A percentile compares a stretch with the other conserved stretches of the same genome.
phyloP scores from a whole-genome alignment of 2,329 filamentous ascomycete genomes.

The Colletotrichum agaves region DNA sequence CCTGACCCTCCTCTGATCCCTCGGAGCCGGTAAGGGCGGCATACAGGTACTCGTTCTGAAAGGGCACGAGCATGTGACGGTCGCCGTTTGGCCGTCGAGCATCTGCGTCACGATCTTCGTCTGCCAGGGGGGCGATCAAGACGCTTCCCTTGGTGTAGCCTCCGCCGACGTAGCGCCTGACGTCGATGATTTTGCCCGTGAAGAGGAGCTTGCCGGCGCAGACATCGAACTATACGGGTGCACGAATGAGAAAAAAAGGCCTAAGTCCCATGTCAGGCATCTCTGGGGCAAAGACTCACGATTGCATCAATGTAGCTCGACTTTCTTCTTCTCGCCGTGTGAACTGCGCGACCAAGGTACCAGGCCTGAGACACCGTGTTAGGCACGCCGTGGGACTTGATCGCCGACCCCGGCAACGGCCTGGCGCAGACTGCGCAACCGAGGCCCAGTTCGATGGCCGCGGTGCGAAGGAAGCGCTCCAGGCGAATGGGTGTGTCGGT shows the following conservation, averaged over 20 bases:
- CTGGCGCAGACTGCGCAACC: conserved; percentile 49
- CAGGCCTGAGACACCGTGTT: conserved; percentile 49
- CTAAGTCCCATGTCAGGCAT: background rate
- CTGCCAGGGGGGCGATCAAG: conserved; percentile 45
- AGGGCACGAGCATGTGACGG: conserved; percentile 51
- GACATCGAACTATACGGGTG: conserved; percentile 38
- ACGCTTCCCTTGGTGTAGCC: conserved; percentile 55
- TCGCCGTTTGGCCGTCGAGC: conserved; percentile 35
- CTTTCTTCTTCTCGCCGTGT: conserved; percentile 45
- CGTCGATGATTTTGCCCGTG: conserved; percentile 53
- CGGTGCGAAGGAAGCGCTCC: conserved; percentile 49
- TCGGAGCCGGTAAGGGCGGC: conserved; percentile 48
- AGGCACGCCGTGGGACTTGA: conserved; percentile 48
- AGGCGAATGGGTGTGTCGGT: conserved; percentile 48
- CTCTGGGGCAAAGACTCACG: background rate
- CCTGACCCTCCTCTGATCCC: conserved; percentile 44
- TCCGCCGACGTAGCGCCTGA: conserved; percentile 50
- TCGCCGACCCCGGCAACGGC: conserved; percentile 46
- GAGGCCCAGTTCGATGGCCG: conserved; percentile 52
- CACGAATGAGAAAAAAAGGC: too few relatives aligned
- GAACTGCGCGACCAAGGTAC: conserved; percentile 48
- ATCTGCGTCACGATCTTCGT: conserved; percentile 43
- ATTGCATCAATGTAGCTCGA: conserved; percentile 43
- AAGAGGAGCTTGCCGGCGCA: conserved; percentile 51
- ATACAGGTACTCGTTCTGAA: conserved; percentile 55